phyloP scores from a whole-genome alignment of 75 land plant genomes.

The Adiantum capillusveneris region DNA sequence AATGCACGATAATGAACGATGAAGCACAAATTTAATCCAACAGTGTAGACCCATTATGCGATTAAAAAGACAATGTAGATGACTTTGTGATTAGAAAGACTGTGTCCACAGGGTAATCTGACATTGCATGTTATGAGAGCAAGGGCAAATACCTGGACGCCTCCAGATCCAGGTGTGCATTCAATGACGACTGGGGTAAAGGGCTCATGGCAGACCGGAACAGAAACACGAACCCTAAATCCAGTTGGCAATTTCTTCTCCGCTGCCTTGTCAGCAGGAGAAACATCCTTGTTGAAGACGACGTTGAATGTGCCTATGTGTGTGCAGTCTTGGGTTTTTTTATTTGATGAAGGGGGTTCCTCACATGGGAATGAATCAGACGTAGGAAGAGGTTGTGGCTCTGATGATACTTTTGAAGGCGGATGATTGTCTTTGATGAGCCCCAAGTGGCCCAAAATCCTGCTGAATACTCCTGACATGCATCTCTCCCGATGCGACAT shows the following conservation, averaged over 20 bases:
- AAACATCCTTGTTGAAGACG: not conserved
- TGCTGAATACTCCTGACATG: not conserved
- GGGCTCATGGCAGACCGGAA: not conserved
- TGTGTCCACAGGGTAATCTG: not conserved
- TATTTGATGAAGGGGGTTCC: not conserved
- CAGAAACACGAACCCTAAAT: slow-evolving; percentile 5
- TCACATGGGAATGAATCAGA: not conserved
- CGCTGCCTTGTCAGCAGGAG: not conserved
- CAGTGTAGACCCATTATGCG: too few species aligned
- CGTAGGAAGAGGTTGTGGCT: not conserved
- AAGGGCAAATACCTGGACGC: slow-evolving; percentile 19
- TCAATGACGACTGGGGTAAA: slow-evolving; percentile 15
- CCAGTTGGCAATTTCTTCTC: not conserved
- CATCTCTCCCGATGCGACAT: slow-evolving; percentile 3
- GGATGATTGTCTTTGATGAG: not conserved
- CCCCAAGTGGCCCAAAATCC: slow-evolving; percentile 6
- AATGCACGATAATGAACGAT: too few species aligned
- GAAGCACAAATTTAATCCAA: too few species aligned
- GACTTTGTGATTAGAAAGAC: too few species aligned
- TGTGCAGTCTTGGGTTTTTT: not conserved
- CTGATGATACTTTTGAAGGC: not conserved
- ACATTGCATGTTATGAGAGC: not conserved
- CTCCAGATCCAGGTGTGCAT: slow-evolving; percentile 24
- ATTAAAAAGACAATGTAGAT: too few species aligned
- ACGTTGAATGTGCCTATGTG: not conserved